Conservation (phyloP, 2,329 filamentous ascomycete species). For the Colletotrichum tamarilloi region DNA sequence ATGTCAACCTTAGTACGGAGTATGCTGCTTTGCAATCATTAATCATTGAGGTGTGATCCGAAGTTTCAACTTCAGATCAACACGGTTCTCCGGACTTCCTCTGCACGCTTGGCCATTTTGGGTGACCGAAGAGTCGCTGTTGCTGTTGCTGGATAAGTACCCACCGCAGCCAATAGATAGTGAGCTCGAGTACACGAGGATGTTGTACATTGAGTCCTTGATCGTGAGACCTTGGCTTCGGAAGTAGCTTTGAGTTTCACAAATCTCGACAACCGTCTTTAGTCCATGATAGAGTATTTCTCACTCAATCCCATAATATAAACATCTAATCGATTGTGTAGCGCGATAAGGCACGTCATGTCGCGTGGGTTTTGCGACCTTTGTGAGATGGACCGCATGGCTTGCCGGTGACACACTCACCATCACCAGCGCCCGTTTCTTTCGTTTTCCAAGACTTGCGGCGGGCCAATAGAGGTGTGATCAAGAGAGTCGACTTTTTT, state of each 20-base stretch:
- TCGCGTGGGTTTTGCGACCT: background rate
- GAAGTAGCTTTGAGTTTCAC: background rate
- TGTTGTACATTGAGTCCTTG: background rate
- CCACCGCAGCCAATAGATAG: background rate
- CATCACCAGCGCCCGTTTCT: conserved; percentile 7
- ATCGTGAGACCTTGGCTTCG: background rate
- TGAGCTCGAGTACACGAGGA: conserved; percentile 6
- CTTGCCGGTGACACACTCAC: conserved; percentile 8
- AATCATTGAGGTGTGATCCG: too few species aligned
- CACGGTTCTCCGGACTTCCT: background rate
- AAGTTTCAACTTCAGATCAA: background rate
- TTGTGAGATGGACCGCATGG: background rate
- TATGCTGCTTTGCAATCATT: background rate
- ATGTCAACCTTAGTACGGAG: background rate
- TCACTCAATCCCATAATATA: background rate
- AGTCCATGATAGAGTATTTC: background rate
- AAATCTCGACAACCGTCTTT: background rate
- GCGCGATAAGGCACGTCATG: background rate
- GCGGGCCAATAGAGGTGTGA: conserved; percentile 6
- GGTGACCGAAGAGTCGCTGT: background rate
- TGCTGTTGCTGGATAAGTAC: background rate
- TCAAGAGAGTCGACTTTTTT: background rate
- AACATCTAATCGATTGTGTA: background rate
- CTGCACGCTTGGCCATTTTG: background rate
- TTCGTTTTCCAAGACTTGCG: background rate